Evolutionary conservation across 208 protist genomes (phyloP), one percentile per base, ranked within the genome.

Genomic region (Leishmania tropica): DNA sequence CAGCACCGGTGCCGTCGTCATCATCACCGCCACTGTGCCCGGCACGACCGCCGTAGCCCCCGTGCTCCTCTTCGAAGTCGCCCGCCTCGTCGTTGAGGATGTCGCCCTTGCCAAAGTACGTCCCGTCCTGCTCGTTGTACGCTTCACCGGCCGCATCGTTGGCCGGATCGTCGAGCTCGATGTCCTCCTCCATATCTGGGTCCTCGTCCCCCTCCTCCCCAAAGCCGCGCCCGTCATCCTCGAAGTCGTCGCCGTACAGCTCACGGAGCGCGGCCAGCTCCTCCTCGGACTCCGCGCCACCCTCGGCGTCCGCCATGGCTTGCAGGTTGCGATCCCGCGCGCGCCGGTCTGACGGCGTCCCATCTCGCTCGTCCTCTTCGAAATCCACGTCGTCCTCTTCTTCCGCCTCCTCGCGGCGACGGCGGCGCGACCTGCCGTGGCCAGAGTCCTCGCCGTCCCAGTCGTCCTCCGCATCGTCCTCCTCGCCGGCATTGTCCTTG

Each of bases 171-270:
- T 96, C 92, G 45, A 87, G 85, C 76, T 86, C 83, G 40, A 92
- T 85, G 73, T 94, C 92, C 21, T 94, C 90, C 68, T 88, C 85
- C 64, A 93, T 80, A n/a, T 90, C 89, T 2, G 85, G 83, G 74
- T 96, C 93, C 21, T 90, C 89, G 42, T 89, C 89, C 28, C 89
- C 89, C 7, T 89, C 85, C 35, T 81, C 85, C 2, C 76, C 84
- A 10, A 83, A 77, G 70, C 83, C 89, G 19, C 86, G 88, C n/a
- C 81, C 92, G 77, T 94, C 91, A 47, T 93, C 89, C 21, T 95
- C 93, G 71, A 95, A 97, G 86, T 96, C 95, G 35, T 95, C 93
- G 51, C 95, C 95, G 87, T 98, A 98, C 83, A 98, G 91, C 83
- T 97, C 92, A 51, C 88, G 85, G 75, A 98, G 82, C 31, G 95